A percentile compares a stretch with the other conserved stretches of the same genome.
These are phyloP conservation scores for Boletus rex-veris DNA, from an alignment of 768 basidiomycete genomes.

Conservation along the genomic window DNA sequence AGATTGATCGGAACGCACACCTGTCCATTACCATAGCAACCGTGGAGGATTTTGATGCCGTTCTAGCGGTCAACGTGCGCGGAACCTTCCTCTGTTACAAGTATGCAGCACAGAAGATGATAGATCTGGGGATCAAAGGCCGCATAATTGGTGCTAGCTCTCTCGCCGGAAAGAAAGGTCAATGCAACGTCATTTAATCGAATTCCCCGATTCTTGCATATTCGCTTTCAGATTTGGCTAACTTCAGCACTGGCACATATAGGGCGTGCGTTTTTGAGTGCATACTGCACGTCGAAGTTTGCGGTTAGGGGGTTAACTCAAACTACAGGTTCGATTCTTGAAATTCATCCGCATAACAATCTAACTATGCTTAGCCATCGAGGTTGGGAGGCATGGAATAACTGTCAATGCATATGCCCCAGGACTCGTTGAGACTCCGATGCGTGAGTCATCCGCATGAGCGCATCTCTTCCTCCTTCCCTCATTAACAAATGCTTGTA, in stretches of 20 bases:
- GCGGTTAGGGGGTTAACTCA: conserved; percentile 43
- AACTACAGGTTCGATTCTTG: conserved; percentile 16
- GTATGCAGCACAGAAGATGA: conserved; percentile 42
- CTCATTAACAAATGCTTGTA: neutral
- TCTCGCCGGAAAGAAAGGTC: conserved; percentile 33
- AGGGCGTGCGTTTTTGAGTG: conserved; percentile 29
- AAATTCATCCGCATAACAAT: neutral
- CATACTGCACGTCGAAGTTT: conserved; percentile 41
- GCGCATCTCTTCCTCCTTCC: neutral
- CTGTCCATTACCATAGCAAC: conserved; percentile 22
- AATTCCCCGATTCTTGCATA: neutral
- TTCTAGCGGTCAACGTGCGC: conserved; percentile 38
- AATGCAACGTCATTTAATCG: neutral
- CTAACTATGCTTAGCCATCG: conserved; percentile 25
- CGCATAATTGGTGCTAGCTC: conserved; percentile 42
- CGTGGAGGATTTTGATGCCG: conserved; percentile 31
- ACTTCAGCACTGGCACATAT: neutral
- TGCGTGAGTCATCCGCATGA: conserved; percentile 21
- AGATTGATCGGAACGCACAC: neutral
- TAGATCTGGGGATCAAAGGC: conserved; percentile 40
- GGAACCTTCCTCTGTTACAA: conserved; percentile 42
- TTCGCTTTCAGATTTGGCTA: neutral
- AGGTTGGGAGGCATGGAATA: conserved; percentile 30
- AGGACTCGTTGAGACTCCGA: conserved; percentile 26
- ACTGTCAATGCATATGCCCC: conserved; percentile 36